Evolutionary conservation across 2,329 filamentous ascomycete genomes (phyloP), one percentile per base, ranked within the genome.

Genomic region (Colletotrichum sp.): DNA sequence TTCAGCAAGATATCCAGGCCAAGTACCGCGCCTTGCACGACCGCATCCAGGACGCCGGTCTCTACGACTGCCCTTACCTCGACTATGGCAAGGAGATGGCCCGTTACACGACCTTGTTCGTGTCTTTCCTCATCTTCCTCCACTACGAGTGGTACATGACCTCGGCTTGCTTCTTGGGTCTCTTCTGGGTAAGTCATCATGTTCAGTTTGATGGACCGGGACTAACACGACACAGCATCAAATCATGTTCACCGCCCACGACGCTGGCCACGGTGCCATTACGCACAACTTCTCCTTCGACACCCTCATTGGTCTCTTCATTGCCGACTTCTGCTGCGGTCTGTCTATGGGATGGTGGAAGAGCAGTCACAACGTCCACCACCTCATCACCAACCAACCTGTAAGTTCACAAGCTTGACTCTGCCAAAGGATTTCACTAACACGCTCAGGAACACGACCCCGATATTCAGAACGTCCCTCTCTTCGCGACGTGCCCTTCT

Each of bases 341-440:
- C 86, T 94, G 21, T 92, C 90, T 5, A 91, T 94, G 70, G 92
- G 92, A 21, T 94, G 92, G 92, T 94, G 92, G 92, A 94, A 94
- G 85, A 90, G 90, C 79, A 92, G 89, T 69, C 92, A 94, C 85
- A 94, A 94, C 72, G 91, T 94, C 5, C 92, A 94, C 82, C 92
- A 94, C 79, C 87, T 94, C 5, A 85, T 94, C 72, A 93, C 92
- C 59, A 94, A 94, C 85, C 87, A 89, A 79, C 90, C 91, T 3
- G 87, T 88, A 79, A 76, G 84, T 80, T 9, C 5, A 5, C 28
- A 2, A 30, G 8, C 32, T 2, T 36, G 16, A 10, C 4, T 8
- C 8, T 5, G 44, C 8, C 59, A 0, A 8, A 21, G 32, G 13
- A 13, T 16, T 8, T 39, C 7, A 44, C 77, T 81, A 75, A 81